Base-by-base conservation (phyloP, 257 asterid species). In the Penstemon barbatus region DNA sequence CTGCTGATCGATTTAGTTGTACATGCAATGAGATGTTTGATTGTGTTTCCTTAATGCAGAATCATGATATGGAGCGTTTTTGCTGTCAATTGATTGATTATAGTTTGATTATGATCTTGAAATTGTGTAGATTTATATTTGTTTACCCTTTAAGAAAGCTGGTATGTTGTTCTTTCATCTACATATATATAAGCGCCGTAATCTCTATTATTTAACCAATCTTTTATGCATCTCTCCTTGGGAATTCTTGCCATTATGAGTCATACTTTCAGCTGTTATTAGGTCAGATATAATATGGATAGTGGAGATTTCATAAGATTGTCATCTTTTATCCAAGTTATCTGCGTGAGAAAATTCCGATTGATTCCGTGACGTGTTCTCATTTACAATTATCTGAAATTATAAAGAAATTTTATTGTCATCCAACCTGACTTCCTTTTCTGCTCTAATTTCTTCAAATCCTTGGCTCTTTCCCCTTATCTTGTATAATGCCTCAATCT, bases 291-390 rank as follows among this genome's bases (percentile, higher is more conserved):
- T 7, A 7, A 12, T 46, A 46, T 46, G 51, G 51, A 46, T 0
- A 8, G 9, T 8, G 4, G 11, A 25, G 9, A 46, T 46, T 12
- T 46, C 51, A 46, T 46, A 9, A 46, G 51, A 46, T 9, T 7
- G 51, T 46, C 51, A 7, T 46, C 51, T 46, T 38, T 13, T 55
- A 42, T 55, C 59, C 36, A 57, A 57, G 65, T 56, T 46, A 4
- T 57, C 43, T 1, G 7, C 72, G 42, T 51, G 69, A 66, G n/a
- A 52, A 25, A 25, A n/a, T 33, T 72, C 40, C 49, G 54, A 68
- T 51, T 25, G 38, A 18, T 65, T 43, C 5, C 33, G 11, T 45
- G 40, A 11, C 60, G 15, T 62, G 38, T 55, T 46, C n/a, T 15
- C 19, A 15, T 54, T 10, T 58, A 37, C 13, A 5, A 46, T 9